Evolutionary conservation across 257 asterid species (phyloP), one percentile per base, ranked within the genome.

Genomic region (Dorcoceras hygrometricum): DNA sequence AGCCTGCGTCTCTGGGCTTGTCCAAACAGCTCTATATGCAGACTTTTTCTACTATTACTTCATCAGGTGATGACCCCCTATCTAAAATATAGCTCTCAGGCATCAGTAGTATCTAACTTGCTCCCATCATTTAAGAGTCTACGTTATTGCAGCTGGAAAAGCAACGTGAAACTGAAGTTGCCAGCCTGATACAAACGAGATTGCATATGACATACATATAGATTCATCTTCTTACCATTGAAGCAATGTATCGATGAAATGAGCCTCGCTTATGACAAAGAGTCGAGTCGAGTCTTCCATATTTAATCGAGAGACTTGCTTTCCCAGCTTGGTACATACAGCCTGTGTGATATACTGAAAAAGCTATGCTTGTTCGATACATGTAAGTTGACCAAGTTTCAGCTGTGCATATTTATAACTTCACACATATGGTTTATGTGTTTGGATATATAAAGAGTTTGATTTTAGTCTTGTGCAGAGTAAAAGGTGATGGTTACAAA

Each of bases 1-100:
- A 91, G 98, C 98, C 57, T 83, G 87, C 34, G 61, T 85, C 73
- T 82, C 96, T 25, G 98, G 98, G 59, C 83, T 89, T 63, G 79
- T 87, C 73, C 98, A 91, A 76, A 91, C 98, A 48, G 90, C 86
- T 46, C 87, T 91, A 26, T 91, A 89, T 80, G 96, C 96, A 65
- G 98, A 91, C 83, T 91, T 91, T 88, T 91, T 89, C 88, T 91
- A 91, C 82, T 89, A 87, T 68, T 91, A 91, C 94, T 91, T 82
- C 55, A 78, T 91, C 83, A 91, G 98, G 98, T 91, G 65, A 77
- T 50, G 59, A 27, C 59, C 67, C 67, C 60, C n/a, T 58, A 58
- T 24, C 8, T 14, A 73, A 53, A 57, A 62, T 65, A 19, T 73
- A 51, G 23, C 66, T 8, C 4, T 68, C 71, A 28, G 11, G 53